These are phyloP conservation scores for Termitomyces titanicus DNA, from an alignment of 768 basidiomycete species.

Conservation along the genomic window DNA sequence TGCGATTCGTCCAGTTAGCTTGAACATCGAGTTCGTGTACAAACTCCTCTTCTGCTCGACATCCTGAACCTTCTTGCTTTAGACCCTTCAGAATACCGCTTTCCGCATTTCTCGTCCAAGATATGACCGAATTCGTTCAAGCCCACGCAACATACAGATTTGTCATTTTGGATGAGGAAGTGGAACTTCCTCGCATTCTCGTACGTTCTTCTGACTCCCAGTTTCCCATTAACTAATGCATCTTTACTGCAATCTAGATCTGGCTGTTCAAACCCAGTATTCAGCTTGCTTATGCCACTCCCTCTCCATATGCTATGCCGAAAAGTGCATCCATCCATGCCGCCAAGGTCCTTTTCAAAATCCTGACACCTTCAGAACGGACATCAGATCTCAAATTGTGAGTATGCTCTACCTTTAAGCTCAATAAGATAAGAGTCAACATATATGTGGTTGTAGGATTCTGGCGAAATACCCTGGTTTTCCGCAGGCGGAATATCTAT, in stretches of 20 bases:
- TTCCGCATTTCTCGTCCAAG: conserved; percentile 86
- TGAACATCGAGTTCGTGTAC: conserved; percentile 56
- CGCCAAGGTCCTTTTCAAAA: conserved; percentile 85
- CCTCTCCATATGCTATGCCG: conserved; percentile 52
- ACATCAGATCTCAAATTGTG: conserved; percentile 53
- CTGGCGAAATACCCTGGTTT: conserved; percentile 75
- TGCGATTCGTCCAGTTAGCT: conserved; percentile 70
- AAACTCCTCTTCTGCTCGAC: neutral
- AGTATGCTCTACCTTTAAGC: conserved; percentile 9
- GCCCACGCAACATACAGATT: conserved; percentile 95
- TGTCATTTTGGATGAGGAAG: conserved; percentile 82
- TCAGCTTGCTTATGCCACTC: conserved; percentile 67
- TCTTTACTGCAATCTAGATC: conserved; percentile 44
- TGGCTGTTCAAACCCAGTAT: conserved; percentile 96
- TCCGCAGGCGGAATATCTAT: conserved; percentile 83
- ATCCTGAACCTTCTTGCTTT: conserved; percentile 4
- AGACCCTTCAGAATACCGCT: conserved; percentile 56
- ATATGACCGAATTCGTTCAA: conserved; percentile 87
- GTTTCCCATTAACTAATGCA: neutral
- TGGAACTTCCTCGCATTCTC: conserved; percentile 72
- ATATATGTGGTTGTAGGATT: conserved; percentile 33
- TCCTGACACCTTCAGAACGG: conserved; percentile 58
- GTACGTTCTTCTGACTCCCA: conserved; percentile 40
- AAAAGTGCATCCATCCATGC: conserved; percentile 60
- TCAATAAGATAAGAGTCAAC: conserved; percentile 1